Evolutionary conservation across 257 asterid species (phyloP).

Genomic region (Rauvolfia tetraphylla): DNA sequence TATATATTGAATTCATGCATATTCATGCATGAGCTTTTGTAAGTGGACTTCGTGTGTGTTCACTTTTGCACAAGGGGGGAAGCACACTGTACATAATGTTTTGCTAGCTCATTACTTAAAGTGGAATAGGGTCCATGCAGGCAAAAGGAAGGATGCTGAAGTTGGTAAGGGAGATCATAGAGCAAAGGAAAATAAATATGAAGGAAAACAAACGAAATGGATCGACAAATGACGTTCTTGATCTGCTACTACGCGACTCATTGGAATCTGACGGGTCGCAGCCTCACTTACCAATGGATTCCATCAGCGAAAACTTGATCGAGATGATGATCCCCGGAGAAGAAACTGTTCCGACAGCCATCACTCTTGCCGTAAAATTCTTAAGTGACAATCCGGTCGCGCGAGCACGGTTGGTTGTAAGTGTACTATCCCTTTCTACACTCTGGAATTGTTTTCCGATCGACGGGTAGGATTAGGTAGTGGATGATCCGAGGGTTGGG

Average conservation of each 20-base stretch:
- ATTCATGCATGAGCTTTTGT: neutral
- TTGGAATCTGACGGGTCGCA: constrained; percentile 44
- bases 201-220: constrained; percentile 27
- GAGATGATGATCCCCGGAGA: constrained; percentile 99
- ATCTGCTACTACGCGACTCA: constrained; percentile 57
- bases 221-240: constrained; percentile 48
- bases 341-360: constrained; percentile 82
- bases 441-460: constrained; percentile 17
- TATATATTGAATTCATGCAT: neutral
- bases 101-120: neutral
- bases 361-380: constrained; percentile 80
- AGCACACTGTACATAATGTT: neutral
- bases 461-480: constrained; percentile 28
- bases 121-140: constrained; percentile 30
- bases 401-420: constrained; percentile 59
- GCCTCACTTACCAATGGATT: constrained; percentile 47
- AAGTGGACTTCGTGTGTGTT: neutral
- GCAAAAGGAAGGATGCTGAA: constrained; percentile 61
- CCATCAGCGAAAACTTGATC: constrained; percentile 60
- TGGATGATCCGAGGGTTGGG: constrained; percentile 34
- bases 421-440: constrained; percentile 9
- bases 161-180: constrained; percentile 52
- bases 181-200: constrained; percentile 40
- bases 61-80: neutral
- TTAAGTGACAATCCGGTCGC: constrained; percentile 64